Percentiles rank a stretch among this genome's conserved stretches.
These are phyloP conservation scores for Crassisporium funariophilum DNA, from an alignment of 768 basidiomycete species.

Conservation along the genomic window DNA sequence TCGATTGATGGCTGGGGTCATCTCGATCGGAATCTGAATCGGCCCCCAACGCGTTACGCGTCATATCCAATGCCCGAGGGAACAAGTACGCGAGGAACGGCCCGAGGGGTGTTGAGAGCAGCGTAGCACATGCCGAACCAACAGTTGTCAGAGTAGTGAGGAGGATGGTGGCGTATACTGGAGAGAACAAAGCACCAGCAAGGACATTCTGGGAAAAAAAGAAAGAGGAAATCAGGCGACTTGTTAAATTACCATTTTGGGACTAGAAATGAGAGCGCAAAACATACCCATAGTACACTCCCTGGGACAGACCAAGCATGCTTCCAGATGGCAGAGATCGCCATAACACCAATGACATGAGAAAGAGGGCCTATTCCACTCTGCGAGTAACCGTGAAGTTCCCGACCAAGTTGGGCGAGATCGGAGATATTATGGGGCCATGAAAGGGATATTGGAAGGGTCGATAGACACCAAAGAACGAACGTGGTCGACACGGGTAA, in stretches of 20 bases:
- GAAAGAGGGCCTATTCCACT: constrained; percentile 62
- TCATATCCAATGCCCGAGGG: constrained; percentile 84
- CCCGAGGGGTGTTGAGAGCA: constrained; percentile 80
- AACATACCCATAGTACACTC: constrained; percentile 84
- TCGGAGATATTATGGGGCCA: constrained; percentile 81
- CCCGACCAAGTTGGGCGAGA: constrained; percentile 71
- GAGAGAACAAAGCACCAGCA: constrained; percentile 84
- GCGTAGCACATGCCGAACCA: constrained; percentile 81
- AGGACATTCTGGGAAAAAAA: constrained; percentile 74
- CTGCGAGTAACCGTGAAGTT: constrained; percentile 78
- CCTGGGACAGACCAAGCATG: constrained; percentile 98
- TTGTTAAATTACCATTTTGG: constrained; percentile 6
- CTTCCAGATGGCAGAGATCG: constrained; percentile 88
- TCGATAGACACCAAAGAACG: constrained; percentile 71
- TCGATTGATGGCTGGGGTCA: constrained; percentile 30
- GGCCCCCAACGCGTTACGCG: constrained; percentile 77
- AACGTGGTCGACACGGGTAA: constrained; percentile 71
- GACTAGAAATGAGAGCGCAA: constrained; percentile 13
- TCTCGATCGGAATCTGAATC: constrained; percentile 50
- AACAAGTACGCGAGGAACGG: constrained; percentile 81
- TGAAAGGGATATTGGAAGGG: constrained; percentile 73
- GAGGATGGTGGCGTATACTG: constrained; percentile 77
- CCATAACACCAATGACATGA: constrained; percentile 83
- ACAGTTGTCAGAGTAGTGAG: constrained; percentile 85
- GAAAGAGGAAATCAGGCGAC: constrained; percentile 19